These are phyloP conservation scores for Daldinia sp. DNA, from an alignment of 2,329 filamentous ascomycete genomes.

Conservation along the genomic window DNA sequence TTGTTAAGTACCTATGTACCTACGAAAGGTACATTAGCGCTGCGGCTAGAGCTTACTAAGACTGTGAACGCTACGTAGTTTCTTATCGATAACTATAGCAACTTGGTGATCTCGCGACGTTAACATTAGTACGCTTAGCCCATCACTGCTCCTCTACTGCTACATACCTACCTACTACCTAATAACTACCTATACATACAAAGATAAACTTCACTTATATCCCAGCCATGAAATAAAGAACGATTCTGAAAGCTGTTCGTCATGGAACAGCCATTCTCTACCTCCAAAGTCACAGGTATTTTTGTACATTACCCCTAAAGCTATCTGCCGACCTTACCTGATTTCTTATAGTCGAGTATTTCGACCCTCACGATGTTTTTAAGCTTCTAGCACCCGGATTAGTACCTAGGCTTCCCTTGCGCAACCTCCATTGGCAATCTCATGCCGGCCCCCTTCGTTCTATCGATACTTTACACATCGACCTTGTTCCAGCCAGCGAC, in stretches of 20 bases:
- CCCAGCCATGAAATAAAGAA: constrained; percentile 50
- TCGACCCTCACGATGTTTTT: constrained; percentile 91
- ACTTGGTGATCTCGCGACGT: not conserved
- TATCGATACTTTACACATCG: constrained; percentile 91
- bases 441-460: constrained; percentile 90
- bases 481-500: constrained; percentile 76
- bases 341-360: constrained; percentile 82
- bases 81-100: not conserved
- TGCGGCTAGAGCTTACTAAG: not conserved
- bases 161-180: not conserved
- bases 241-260: constrained; percentile 53
- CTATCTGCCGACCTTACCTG: constrained; percentile 31
- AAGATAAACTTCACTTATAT: not conserved
- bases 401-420: constrained; percentile 82
- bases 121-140: not conserved
- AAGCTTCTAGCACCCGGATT: constrained; percentile 83
- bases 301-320: constrained; percentile 39
- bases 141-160: not conserved
- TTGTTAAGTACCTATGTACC: not conserved
- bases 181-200: too few relatives aligned
- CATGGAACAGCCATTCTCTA: constrained; percentile 76
- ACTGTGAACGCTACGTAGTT: not conserved
- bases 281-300: constrained; percentile 81
- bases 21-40: constrained; percentile 20
- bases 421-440: constrained; percentile 97